These are phyloP conservation scores for Nakaseomyces nivariensis DNA, from an alignment of 1,139 yeast species.

Conservation along the genomic window DNA sequence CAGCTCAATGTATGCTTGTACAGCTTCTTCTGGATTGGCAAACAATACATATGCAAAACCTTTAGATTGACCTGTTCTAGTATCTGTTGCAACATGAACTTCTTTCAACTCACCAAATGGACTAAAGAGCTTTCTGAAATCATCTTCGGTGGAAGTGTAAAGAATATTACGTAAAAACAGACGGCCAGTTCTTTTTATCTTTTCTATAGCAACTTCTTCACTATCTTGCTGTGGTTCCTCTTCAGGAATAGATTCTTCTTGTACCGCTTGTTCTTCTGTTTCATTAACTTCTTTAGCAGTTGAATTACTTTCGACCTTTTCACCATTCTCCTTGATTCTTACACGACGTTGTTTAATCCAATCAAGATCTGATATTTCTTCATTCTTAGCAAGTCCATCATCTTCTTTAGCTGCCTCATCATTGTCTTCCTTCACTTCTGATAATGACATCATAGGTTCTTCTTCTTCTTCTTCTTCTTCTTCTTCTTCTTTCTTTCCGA, in stretches of 20 bases:
- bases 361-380: conserved; percentile 65
- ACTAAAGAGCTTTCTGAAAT: conserved; percentile 44
- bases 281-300: conserved; percentile 5
- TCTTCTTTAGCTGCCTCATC: conserved; percentile 12
- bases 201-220: conserved; percentile 39
- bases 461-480: conserved; percentile 26
- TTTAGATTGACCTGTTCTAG: conserved; percentile 81
- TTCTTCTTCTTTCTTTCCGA: conserved; percentile 25
- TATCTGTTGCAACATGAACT: conserved; percentile 86
- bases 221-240: conserved; percentile 27
- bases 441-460: conserved; percentile 29
- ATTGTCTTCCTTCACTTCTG: conserved; percentile 13
- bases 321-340: conserved; percentile 51
- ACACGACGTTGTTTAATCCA: conserved; percentile 78
- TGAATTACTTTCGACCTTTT: conserved; percentile 19
- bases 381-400: conserved; percentile 38
- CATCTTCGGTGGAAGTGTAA: conserved; percentile 73
- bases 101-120: conserved; percentile 52
- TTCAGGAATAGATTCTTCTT: conserved; percentile 9
- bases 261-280: conserved; percentile 2
- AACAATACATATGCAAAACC: conserved; percentile 88
- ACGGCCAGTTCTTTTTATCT: conserved; percentile 65
- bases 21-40: conserved; percentile 57
- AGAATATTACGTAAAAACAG: conserved; percentile 79
- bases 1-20: conserved; percentile 56